These are phyloP conservation scores for Leccinum fibrillosum DNA, from an alignment of 768 basidiomycete species.

Conservation along the genomic window DNA sequence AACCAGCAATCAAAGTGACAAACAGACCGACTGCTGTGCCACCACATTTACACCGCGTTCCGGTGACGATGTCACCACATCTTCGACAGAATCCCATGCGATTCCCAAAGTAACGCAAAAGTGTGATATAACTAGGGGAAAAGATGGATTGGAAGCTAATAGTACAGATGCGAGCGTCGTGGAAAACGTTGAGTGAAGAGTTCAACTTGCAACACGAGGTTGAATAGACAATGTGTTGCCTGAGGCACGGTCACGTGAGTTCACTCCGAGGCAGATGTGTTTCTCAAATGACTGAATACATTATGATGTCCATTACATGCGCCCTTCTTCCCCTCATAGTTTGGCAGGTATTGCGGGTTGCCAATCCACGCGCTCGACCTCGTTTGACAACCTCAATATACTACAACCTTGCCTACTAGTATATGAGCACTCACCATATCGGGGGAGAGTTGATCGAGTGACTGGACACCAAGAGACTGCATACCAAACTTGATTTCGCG, in stretches of 20 bases:
- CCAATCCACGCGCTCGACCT: slow-evolving; percentile 72
- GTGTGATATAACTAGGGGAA: background rate
- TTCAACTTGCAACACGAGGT: slow-evolving; percentile 12
- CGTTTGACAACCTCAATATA: slow-evolving; percentile 1
- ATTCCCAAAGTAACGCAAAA: background rate
- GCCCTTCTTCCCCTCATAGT: slow-evolving; percentile 16
- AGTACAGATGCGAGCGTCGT: background rate
- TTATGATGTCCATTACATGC: background rate
- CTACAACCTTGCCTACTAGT: background rate
- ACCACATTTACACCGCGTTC: slow-evolving; percentile 75
- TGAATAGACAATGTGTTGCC: background rate
- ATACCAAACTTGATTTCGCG: slow-evolving; percentile 77
- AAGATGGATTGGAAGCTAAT: background rate
- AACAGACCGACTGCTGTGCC: slow-evolving; percentile 73
- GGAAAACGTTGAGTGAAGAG: slow-evolving; percentile 3
- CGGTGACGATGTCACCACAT: slow-evolving; percentile 79
- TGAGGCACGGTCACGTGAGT: slow-evolving; percentile 19
- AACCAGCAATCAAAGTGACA: slow-evolving; percentile 3
- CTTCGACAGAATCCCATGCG: slow-evolving; percentile 81
- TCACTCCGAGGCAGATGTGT: background rate
- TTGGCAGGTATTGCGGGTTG: slow-evolving; percentile 36
- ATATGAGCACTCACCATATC: slow-evolving; percentile 55
- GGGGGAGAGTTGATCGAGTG: slow-evolving; percentile 62
- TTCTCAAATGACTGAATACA: background rate
- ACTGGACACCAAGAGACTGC: slow-evolving; percentile 69